Conservation (phyloP, 495 filamentous ascomycete genomes). For the Neurospora sublineolata region DNA sequence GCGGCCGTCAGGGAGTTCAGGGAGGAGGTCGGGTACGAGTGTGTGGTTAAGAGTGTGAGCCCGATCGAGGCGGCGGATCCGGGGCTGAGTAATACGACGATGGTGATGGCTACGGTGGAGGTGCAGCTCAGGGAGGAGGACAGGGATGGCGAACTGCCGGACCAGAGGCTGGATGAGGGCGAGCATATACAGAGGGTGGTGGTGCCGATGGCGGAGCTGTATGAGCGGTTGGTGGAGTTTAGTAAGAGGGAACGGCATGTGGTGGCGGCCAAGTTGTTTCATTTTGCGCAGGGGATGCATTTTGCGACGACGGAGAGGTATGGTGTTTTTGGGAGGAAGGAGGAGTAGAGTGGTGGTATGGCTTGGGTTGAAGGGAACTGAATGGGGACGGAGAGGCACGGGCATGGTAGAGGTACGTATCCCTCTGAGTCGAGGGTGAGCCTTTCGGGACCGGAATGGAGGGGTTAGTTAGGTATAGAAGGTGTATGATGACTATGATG, state of each 20-base stretch:
- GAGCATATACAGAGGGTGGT: slow-evolving; percentile 77
- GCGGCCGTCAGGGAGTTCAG: slow-evolving; percentile 75
- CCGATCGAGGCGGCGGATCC: slow-evolving; percentile 34
- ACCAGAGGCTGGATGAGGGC: slow-evolving; percentile 65
- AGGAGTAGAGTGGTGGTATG: neutral
- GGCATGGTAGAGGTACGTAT: neutral
- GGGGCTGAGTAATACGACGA: slow-evolving; percentile 75
- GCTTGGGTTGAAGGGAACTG: neutral
- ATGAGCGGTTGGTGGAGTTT: slow-evolving; percentile 36
- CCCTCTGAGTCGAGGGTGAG: too few species aligned
- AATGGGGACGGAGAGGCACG: neutral
- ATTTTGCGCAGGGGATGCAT: slow-evolving; percentile 33
- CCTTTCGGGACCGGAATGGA: too few species aligned
- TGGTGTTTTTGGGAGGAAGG: slow-evolving; percentile 6
- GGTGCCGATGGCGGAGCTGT: slow-evolving; percentile 49
- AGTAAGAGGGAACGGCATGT: slow-evolving; percentile 24
- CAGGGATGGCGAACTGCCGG: slow-evolving; percentile 28
- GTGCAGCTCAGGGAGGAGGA: slow-evolving; percentile 48
- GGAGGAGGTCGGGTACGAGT: slow-evolving; percentile 78
- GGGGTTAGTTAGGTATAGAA: neutral
- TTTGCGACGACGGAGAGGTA: slow-evolving; percentile 30
- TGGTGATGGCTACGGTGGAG: slow-evolving; percentile 68
- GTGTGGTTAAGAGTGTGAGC: slow-evolving; percentile 18
- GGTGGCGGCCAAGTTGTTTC: slow-evolving; percentile 33
- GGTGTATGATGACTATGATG: neutral